Evolutionary conservation across 352 stramenopile genomes (phyloP).

Genomic region (Pythium vanterpoolii): DNA sequence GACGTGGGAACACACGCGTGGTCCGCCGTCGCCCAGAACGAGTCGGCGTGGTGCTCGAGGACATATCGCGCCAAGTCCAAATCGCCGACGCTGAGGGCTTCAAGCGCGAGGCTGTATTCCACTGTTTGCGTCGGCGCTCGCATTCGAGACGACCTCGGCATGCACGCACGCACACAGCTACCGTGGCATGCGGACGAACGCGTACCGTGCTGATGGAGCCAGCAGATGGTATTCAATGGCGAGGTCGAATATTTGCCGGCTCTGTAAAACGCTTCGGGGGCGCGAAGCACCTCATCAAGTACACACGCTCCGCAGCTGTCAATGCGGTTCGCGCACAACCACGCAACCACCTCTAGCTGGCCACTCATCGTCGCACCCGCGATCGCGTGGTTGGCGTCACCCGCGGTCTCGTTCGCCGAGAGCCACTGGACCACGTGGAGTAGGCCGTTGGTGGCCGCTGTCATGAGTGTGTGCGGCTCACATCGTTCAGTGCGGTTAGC

Average conservation of each 20-base stretch:
- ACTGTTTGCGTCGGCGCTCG: no score
- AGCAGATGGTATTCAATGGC: not conserved
- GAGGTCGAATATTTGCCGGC: not conserved
- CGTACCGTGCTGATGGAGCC: not conserved
- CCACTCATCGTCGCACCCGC: not conserved
- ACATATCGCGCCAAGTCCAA: not conserved
- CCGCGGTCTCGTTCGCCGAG: not conserved
- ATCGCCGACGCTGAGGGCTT: not conserved
- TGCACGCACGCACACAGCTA: not conserved
- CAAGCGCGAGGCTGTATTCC: not conserved
- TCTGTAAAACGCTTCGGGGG: not conserved
- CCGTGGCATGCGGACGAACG: not conserved
- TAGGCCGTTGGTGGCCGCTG: not conserved
- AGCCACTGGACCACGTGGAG: slow-evolving; percentile 17
- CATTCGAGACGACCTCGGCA: not conserved
- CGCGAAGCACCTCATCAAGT: not conserved
- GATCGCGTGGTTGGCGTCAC: not conserved
- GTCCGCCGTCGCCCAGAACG: not conserved
- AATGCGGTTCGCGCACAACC: not conserved
- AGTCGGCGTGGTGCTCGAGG: not conserved
- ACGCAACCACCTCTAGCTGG: slow-evolving; percentile 7
- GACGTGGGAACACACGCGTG: not conserved
- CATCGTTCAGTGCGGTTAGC: slow-evolving; percentile 39
- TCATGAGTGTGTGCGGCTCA: not conserved
- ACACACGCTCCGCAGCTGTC: not conserved